phyloP scores from a whole-genome alignment of 805 yeast species.

The Jamesozyma jinghongensis region DNA sequence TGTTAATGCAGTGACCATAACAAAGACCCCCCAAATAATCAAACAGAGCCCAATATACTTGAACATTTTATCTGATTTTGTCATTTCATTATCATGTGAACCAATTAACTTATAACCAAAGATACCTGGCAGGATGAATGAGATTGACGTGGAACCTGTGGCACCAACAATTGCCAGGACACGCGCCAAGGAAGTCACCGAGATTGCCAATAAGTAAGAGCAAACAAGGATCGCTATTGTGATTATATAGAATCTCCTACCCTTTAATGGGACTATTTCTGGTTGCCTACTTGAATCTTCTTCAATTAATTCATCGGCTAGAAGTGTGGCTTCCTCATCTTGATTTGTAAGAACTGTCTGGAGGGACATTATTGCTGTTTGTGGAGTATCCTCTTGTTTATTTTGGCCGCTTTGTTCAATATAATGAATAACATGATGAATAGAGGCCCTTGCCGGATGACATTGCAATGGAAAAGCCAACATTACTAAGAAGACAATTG shows the following conservation, averaged over 20 bases:
- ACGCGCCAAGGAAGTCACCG: conserved; percentile 53
- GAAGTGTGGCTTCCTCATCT: conserved; percentile 4
- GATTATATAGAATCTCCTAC: conserved; percentile 37
- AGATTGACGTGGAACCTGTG: conserved; percentile 68
- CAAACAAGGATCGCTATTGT: conserved; percentile 38
- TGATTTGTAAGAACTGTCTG: conserved; percentile 2
- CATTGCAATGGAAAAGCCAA: conserved; percentile 79
- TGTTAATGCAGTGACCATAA: conserved; percentile 44
- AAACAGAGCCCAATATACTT: conserved; percentile 34
- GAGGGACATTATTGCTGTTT: background rate
- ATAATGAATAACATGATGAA: conserved; percentile 58
- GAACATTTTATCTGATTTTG: conserved; percentile 24
- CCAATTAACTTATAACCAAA: conserved; percentile 43
- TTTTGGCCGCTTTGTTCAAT: conserved; percentile 11
- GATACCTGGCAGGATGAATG: conserved; percentile 67
- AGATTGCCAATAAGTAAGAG: conserved; percentile 47
- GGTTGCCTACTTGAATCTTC: conserved; percentile 6
- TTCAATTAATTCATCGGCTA: conserved; percentile 20
- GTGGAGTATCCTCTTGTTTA: background rate
- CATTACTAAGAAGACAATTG: conserved; percentile 69
- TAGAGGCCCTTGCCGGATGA: conserved; percentile 79
- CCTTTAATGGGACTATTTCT: conserved; percentile 14
- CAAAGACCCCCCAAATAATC: conserved; percentile 41
- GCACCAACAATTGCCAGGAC: conserved; percentile 69
- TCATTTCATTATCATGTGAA: conserved; percentile 19